phyloP scores from a whole-genome alignment of 805 yeast genomes.

The Schwanniomyces sp. region DNA sequence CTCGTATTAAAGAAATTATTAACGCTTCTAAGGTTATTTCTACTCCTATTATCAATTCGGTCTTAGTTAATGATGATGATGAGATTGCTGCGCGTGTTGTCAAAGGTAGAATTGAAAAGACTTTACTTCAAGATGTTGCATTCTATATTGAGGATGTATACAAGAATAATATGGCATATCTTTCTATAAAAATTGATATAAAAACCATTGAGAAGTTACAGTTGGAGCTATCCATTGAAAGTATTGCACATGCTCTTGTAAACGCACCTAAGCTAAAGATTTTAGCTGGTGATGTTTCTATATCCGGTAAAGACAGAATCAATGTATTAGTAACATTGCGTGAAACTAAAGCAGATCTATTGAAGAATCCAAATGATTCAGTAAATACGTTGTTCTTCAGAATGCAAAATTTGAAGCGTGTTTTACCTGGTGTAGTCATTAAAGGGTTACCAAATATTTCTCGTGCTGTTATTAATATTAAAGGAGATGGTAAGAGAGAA shows the following conservation, averaged over 20 bases:
- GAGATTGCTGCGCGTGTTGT: conserved; percentile 99
- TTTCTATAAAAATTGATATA: conserved; percentile 80
- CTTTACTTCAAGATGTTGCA: conserved; percentile 81
- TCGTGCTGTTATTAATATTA: conserved; percentile 94
- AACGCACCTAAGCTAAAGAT: conserved; percentile 90
- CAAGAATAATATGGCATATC: conserved; percentile 70
- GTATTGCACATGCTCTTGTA: conserved; percentile 79
- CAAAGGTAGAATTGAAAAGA: conserved; percentile 95
- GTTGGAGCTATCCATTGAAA: conserved; percentile 82
- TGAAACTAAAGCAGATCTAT: conserved; percentile 38
- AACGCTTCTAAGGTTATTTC: conserved; percentile 94
- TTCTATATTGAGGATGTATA: conserved; percentile 93
- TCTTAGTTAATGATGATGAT: conserved; percentile 86
- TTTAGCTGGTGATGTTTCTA: conserved; percentile 64
- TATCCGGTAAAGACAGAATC: conserved; percentile 63
- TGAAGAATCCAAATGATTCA: conserved; percentile 29
- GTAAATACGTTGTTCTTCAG: conserved; percentile 69
- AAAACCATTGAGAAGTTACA: conserved; percentile 86
- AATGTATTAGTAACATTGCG: conserved; percentile 56
- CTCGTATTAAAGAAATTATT: conserved; percentile 98
- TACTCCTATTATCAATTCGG: conserved; percentile 95
- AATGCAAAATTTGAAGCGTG: conserved; percentile 86
- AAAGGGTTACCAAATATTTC: conserved; percentile 90
- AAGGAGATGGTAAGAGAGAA: conserved; percentile 84
- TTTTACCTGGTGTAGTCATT: conserved; percentile 82